Percentiles rank a stretch among this genome's conserved stretches.
phyloP scores from a whole-genome alignment of 352 stramenopile genomes.

The Pythium biforme region DNA sequence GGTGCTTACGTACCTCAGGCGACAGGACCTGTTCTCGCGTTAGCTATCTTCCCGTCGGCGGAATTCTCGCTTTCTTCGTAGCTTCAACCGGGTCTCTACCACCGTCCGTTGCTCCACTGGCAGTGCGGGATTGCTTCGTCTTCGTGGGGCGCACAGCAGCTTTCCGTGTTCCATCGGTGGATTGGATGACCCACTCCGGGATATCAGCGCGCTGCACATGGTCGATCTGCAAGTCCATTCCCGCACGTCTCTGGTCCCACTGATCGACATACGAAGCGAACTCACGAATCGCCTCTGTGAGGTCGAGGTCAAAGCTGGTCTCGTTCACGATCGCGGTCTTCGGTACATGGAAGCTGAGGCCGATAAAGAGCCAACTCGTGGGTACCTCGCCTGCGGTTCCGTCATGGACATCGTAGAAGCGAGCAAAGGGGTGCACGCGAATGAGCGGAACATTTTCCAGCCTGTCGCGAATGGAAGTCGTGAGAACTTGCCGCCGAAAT shows the following conservation, averaged over 20 bases:
- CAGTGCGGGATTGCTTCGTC: conserved; percentile 12
- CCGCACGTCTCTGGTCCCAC: conserved; percentile 64
- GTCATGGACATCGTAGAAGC: conserved; percentile 73
- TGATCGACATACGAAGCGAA: conserved; percentile 77
- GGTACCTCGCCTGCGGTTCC: conserved; percentile 26
- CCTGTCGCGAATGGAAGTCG: conserved; percentile 20
- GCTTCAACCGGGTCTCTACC: not conserved
- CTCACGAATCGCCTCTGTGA: conserved; percentile 70
- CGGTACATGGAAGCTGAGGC: conserved; percentile 58
- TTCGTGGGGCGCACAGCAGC: not conserved
- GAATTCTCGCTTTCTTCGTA: conserved; percentile 16
- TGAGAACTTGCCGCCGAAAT: not conserved
- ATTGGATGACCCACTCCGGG: conserved; percentile 63
- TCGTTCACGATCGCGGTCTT: conserved; percentile 20
- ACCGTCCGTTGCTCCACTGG: not conserved
- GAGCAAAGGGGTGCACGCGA: conserved; percentile 70
- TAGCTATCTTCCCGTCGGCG: not conserved
- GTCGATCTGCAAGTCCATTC: conserved; percentile 85
- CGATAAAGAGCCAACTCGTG: conserved; percentile 78
- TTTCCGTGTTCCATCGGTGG: conserved; percentile 20
- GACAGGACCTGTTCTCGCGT: not conserved
- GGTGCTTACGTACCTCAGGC: conserved; percentile 7
- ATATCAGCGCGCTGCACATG: conserved; percentile 57
- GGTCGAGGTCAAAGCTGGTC: conserved; percentile 42
- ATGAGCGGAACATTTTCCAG: conserved; percentile 62